Conservation (phyloP, 129 eudicot genomes). For the Artemisia tridentata region DNA sequence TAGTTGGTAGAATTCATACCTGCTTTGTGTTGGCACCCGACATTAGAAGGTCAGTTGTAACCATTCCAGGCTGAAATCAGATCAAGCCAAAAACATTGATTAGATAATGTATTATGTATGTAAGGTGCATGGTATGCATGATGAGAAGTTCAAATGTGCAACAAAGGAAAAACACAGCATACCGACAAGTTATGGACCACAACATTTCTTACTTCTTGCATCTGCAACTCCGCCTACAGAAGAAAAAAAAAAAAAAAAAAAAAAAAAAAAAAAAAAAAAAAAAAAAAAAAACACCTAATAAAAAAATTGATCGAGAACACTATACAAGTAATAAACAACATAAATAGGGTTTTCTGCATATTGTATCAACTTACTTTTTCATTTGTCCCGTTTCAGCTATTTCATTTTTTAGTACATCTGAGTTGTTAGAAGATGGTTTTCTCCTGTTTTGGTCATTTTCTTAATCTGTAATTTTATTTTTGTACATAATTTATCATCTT, state of each 20-base stretch:
- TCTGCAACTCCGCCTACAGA: conserved; percentile 84
- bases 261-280: conserved; percentile 12
- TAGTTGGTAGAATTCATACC: conserved; percentile 33
- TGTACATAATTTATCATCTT: no score
- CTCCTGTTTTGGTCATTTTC: no score
- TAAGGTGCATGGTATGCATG: not conserved
- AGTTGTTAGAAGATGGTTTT: no score
- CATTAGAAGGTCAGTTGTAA: conserved; percentile 97
- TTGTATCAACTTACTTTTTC: no score
- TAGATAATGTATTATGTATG: conserved; percentile 1
- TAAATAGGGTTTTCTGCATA: not conserved
- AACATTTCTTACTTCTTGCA: conserved; percentile 93
- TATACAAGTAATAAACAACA: conserved; percentile 7
- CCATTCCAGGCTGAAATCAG: conserved; percentile 93
- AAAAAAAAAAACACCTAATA: not conserved
- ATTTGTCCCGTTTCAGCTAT: no score
- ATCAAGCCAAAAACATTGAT: conserved; percentile 9
- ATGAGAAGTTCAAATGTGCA: conserved; percentile 5
- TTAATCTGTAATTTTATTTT: no score
- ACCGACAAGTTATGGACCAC: conserved; percentile 93
- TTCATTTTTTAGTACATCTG: no score
- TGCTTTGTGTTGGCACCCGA: conserved; percentile 97
- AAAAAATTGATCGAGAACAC: not conserved
- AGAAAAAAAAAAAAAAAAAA: conserved; percentile 12
- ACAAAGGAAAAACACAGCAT: conserved; percentile 31